Evolutionary conservation across 768 basidiomycete species (phyloP).

Genomic region (Suillus fuscotomentosus): DNA sequence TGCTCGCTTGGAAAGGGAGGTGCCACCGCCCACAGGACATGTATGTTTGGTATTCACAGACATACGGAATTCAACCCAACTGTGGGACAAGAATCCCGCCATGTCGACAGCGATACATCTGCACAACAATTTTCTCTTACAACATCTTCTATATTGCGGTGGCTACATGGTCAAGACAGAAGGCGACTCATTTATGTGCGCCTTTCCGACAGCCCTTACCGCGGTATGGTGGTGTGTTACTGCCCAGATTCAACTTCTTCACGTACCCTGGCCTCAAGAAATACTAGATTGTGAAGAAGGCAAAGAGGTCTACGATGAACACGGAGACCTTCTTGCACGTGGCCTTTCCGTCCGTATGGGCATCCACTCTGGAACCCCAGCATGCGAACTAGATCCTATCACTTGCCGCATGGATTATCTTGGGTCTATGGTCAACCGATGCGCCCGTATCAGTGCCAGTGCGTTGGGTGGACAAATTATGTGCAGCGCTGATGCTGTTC

Average conservation of each 20-base stretch:
- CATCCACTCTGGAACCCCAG: conserved; percentile 87
- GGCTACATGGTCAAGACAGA: conserved; percentile 99
- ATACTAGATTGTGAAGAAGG: conserved; percentile 93
- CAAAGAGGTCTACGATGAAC: conserved; percentile 64
- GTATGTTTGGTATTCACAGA: conserved; percentile 96
- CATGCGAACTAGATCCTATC: conserved; percentile 88
- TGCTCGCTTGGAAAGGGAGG: conserved; percentile 69
- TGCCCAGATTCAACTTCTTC: conserved; percentile 79
- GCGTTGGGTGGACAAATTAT: conserved; percentile 94
- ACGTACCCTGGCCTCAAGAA: conserved; percentile 88
- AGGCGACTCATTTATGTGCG: conserved; percentile 98
- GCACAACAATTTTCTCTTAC: conserved; percentile 67
- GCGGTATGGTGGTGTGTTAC: conserved; percentile 92
- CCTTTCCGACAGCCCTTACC: conserved; percentile 86
- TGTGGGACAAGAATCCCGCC: conserved; percentile 64
- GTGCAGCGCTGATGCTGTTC: conserved; percentile 83
- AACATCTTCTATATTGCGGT: conserved; percentile 79
- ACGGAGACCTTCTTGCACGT: conserved; percentile 71
- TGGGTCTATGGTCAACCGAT: conserved; percentile 93
- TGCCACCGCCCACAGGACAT: conserved; percentile 81
- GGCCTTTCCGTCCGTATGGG: conserved; percentile 98
- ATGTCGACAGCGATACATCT: conserved; percentile 92
- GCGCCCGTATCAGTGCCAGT: conserved; percentile 77
- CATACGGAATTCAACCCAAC: conserved; percentile 92
- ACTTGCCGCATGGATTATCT: conserved; percentile 98